These are phyloP conservation scores for Monocercomonoides exilis DNA, from an alignment of 78 protist species.

Conservation along the genomic window DNA sequence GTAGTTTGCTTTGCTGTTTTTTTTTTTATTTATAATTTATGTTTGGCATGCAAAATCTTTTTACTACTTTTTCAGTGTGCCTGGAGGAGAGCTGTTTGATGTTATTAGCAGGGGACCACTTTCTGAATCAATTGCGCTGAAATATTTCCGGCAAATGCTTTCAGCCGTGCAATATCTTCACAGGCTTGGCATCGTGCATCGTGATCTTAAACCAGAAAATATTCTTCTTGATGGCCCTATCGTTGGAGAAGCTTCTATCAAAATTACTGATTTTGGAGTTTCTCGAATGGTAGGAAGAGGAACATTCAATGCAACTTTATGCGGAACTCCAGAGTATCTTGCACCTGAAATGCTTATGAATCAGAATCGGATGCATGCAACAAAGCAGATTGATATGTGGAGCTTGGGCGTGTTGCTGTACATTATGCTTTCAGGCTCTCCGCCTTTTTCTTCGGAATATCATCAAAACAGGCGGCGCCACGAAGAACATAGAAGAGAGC, in stretches of 20 bases:
- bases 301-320: neutral
- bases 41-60: neutral
- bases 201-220: slow-evolving; percentile 41
- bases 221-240: neutral
- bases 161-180: slow-evolving; percentile 15
- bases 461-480: neutral
- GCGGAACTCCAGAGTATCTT: slow-evolving; percentile 34
- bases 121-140: neutral
- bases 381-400: slow-evolving; percentile 10
- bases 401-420: slow-evolving; percentile 19
- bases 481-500: neutral
- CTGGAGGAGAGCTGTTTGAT: slow-evolving; percentile 28
- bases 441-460: neutral
- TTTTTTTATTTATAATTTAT: no score
- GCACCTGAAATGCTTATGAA: slow-evolving; percentile 8
- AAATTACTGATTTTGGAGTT: slow-evolving; percentile 21
- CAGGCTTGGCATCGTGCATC: slow-evolving; percentile 33
- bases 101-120: neutral
- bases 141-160: slow-evolving; percentile 14
- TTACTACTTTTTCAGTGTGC: neutral
- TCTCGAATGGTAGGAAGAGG: neutral
- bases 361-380: neutral
- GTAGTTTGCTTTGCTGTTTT: no score
- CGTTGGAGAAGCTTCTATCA: neutral
- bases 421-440: slow-evolving; percentile 10